Evolutionary conservation across 2,329 filamentous ascomycete species (phyloP).

Genomic region (Fusarium illudens): DNA sequence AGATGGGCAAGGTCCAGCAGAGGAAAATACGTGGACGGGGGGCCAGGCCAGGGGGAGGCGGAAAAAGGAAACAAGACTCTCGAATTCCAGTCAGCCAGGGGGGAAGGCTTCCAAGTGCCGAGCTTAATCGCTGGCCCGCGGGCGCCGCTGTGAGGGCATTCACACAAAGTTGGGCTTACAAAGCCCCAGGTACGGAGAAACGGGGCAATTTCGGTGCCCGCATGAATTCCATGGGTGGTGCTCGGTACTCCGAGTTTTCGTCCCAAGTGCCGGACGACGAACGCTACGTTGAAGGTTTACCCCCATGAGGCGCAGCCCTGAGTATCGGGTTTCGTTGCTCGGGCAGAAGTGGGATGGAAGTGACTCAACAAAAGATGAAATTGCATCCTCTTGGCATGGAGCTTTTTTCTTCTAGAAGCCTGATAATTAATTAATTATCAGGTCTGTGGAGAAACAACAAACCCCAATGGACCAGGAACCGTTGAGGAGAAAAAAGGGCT

Average conservation of each 20-base stretch:
- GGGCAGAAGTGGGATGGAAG: not conserved
- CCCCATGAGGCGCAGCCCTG: not conserved
- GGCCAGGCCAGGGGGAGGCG: not conserved
- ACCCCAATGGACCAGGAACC: slow-evolving; percentile 8
- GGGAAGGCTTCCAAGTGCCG: not conserved
- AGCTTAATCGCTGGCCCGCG: not conserved
- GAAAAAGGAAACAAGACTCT: not conserved
- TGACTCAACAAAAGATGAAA: not conserved
- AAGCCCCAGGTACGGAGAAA: not conserved
- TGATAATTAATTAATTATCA: slow-evolving; percentile 1
- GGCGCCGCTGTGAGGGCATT: not conserved
- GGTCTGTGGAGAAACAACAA: not conserved
- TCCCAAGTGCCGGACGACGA: not conserved
- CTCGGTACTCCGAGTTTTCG: not conserved
- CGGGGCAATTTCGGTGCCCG: not conserved
- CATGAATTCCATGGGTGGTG: not conserved
- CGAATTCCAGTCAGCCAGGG: not conserved
- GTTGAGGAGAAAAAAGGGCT: slow-evolving; percentile 6
- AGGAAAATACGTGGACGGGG: not conserved
- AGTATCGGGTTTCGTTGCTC: not conserved
- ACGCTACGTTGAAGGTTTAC: not conserved
- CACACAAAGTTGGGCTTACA: not conserved
- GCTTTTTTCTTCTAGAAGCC: not conserved
- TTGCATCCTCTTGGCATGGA: not conserved
- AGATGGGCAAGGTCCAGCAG: not conserved